A percentile compares a stretch with the other conserved stretches of the same genome.
phyloP scores from a whole-genome alignment of 495 filamentous ascomycete species.

The Trichoderma asperelloides region DNA sequence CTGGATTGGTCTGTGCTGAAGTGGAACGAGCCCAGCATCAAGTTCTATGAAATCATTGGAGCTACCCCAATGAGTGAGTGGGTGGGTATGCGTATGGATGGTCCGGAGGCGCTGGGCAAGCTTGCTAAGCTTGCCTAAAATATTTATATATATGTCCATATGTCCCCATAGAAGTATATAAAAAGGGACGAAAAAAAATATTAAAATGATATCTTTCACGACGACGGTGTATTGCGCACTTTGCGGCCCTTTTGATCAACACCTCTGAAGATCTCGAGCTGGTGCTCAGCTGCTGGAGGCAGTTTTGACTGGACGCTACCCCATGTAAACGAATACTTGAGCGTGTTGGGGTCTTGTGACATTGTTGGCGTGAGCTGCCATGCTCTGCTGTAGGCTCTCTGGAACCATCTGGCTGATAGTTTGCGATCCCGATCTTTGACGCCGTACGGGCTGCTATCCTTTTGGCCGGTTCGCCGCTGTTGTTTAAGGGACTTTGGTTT shows the following conservation, averaged over 20 bases:
- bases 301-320: slow-evolving; percentile 16
- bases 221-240: background rate
- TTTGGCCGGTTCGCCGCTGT: background rate
- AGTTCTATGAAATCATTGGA: slow-evolving; percentile 79
- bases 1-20: slow-evolving; percentile 91
- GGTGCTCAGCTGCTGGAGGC: slow-evolving; percentile 12
- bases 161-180: background rate
- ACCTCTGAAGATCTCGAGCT: slow-evolving; percentile 24
- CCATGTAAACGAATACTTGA: slow-evolving; percentile 28
- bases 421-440: slow-evolving; percentile 1
- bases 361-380: slow-evolving; percentile 27
- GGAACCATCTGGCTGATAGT: slow-evolving; percentile 18
- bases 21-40: slow-evolving; percentile 82
- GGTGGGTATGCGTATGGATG: slow-evolving; percentile 85
- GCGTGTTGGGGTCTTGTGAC: slow-evolving; percentile 17
- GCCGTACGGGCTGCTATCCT: background rate
- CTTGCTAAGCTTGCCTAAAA: slow-evolving; percentile 40
- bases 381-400: slow-evolving; percentile 23
- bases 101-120: slow-evolving; percentile 49
- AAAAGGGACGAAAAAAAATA: background rate
- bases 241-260: slow-evolving; percentile 12
- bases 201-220: background rate
- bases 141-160: background rate
- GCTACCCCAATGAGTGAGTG: slow-evolving; percentile 79
- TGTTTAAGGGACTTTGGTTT: slow-evolving; percentile 16